Base-by-base conservation (phyloP, 495 filamentous ascomycete species). In the Aspergillus asperescens region DNA sequence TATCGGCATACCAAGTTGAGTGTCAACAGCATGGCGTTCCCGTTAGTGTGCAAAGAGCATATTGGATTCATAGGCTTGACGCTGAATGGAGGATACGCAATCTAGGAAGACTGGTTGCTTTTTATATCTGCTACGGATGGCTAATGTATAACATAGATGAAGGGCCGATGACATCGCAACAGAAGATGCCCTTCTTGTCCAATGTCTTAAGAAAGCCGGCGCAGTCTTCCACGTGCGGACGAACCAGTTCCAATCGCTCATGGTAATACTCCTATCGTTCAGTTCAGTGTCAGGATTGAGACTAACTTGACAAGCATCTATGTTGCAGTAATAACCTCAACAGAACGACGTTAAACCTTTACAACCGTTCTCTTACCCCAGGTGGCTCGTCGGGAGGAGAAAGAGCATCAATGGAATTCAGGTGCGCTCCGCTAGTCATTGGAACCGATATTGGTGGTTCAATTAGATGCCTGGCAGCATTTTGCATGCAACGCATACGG, bases 311-410 rank as follows among this genome's bases (percentile, higher is more conserved):
- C 16, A 24, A 74, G 71, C 71, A 74, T 24, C 64, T 74, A 22
- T 70, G 66, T 54, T 74, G 69, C 58, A 66, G 53, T 16, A 88
- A 86, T 63, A 85, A 87, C 58, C 63, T 89, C 24, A 81, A 84
- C 31, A 84, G 85, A 9, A 70, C 76, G 8, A 83, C 80, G 0
- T 50, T 81, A 6, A 89, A 91, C 64, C 85, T 85, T 0, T 58
- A 72, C 48, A 84, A 87, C 59, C 74, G 68, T 3, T 72, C 64
- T 1, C 68, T 77, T 1, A 82, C 77, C 0, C 60, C 77, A 0
- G 85, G 85, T 2, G 85, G 85, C 1, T 83, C 78, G 2, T 81
- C 81, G 0, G 84, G 85, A 7, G 86, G 86, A 20, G 86, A 90
- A 63, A 84, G 77, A 2, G 86, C 81, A 1, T 72, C 88, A 9